A percentile compares a stretch with the other conserved stretches of the same genome.
Conservation (phyloP, 345 rosid species). For the Turnera subulata region DNA sequence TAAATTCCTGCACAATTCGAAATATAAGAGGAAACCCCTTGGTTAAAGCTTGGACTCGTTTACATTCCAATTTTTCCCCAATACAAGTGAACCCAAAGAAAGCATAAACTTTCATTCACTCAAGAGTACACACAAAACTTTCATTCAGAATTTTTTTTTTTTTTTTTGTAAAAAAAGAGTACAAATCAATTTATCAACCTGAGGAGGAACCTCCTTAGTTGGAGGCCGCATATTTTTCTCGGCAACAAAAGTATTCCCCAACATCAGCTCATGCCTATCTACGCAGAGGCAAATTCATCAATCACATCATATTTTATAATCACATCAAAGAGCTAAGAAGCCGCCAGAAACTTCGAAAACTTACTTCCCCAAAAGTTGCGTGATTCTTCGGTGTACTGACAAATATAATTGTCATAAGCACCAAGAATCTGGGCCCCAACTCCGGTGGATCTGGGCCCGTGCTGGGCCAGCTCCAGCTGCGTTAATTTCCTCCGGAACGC, state of each 20-base stretch:
- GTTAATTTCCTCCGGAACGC: slow-evolving; percentile 51
- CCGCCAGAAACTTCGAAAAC: slow-evolving; percentile 20
- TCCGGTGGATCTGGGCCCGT: slow-evolving; percentile 76
- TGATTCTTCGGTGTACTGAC: slow-evolving; percentile 67
- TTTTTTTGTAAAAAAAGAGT: too few relatives aligned
- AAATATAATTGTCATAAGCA: slow-evolving; percentile 74
- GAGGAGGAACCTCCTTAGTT: slow-evolving; percentile 71
- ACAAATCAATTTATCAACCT: slow-evolving; percentile 60
- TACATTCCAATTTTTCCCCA: neutral
- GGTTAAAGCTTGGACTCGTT: slow-evolving; percentile 2
- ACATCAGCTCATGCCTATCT: slow-evolving; percentile 79
- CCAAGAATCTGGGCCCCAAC: slow-evolving; percentile 97
- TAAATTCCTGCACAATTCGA: slow-evolving; percentile 58
- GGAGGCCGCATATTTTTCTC: slow-evolving; percentile 56
- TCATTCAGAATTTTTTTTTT: too few relatives aligned
- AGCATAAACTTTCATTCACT: too few relatives aligned
- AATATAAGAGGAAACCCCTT: slow-evolving; percentile 1
- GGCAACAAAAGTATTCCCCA: slow-evolving; percentile 77
- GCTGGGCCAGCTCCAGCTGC: slow-evolving; percentile 44
- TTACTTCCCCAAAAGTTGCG: slow-evolving; percentile 90
- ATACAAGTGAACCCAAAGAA: slow-evolving; percentile 1
- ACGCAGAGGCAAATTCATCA: slow-evolving; percentile 29
- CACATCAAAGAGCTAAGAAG: too few relatives aligned
- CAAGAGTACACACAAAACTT: too few relatives aligned
- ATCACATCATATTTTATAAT: too few relatives aligned